Conservation (phyloP, 495 filamentous ascomycete species). For the Aspergillus ostianus region DNA sequence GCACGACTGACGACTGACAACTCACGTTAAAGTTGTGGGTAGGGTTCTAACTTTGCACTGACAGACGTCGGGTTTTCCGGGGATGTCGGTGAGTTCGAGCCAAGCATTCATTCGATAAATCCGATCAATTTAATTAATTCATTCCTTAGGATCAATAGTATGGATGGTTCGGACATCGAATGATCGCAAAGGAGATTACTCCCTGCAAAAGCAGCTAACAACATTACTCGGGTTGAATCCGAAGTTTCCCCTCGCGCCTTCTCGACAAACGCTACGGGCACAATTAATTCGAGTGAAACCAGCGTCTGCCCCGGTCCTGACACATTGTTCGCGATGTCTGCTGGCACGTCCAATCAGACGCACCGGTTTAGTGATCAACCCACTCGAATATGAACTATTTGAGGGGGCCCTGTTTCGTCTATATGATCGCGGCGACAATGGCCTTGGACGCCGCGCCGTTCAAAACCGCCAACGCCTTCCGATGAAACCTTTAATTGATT, state of each 20-base stretch:
- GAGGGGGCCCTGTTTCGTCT: slow-evolving; percentile 13
- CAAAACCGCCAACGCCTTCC: slow-evolving; percentile 12
- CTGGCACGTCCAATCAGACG: slow-evolving; percentile 6
- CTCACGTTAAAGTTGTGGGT: no score
- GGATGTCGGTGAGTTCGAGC: no score
- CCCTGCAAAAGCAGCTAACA: background rate
- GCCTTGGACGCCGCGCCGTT: slow-evolving; percentile 3
- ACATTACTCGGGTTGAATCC: background rate
- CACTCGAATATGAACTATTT: slow-evolving; percentile 11
- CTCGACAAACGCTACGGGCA: no score
- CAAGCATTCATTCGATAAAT: no score
- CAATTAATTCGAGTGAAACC: background rate
- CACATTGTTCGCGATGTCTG: background rate
- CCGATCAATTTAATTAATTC: background rate
- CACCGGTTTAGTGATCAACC: slow-evolving; percentile 17
- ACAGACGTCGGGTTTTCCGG: no score
- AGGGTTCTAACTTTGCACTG: no score
- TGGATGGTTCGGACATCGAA: background rate
- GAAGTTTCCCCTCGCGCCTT: background rate
- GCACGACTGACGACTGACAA: no score
- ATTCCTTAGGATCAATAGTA: background rate
- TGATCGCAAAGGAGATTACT: no score
- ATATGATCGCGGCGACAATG: slow-evolving; percentile 9
- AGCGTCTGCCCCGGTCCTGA: background rate
- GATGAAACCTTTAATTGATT: slow-evolving; percentile 10